Percentiles rank a stretch among this genome's conserved stretches.
phyloP scores from a whole-genome alignment of 2,329 filamentous ascomycete genomes.

The Cladorrhinum sp. region DNA sequence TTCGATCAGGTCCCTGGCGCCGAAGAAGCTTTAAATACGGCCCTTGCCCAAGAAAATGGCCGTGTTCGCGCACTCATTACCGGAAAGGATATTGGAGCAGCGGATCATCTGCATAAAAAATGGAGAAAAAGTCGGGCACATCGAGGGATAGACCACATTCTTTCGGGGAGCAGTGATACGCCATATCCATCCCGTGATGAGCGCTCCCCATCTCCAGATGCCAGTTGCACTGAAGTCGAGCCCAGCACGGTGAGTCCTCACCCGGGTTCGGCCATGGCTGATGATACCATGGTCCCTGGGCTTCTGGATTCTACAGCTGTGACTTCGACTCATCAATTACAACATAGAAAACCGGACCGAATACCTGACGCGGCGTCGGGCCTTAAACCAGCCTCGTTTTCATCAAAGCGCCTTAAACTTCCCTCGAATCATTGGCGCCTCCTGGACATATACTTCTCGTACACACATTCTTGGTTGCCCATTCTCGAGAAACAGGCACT shows the following conservation, averaged over 20 bases:
- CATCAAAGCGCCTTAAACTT: conserved; percentile 33
- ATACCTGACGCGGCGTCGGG: not conserved
- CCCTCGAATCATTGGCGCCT: conserved; percentile 57
- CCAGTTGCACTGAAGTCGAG: conserved; percentile 33
- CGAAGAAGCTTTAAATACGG: conserved; percentile 54
- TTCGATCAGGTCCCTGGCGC: conserved; percentile 60
- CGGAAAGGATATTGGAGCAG: conserved; percentile 49
- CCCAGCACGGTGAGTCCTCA: conserved; percentile 15
- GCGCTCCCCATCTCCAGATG: conserved; percentile 32
- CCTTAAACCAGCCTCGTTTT: not conserved
- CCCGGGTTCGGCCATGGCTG: conserved; percentile 3
- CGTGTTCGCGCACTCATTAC: conserved; percentile 45
- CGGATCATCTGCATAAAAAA: conserved; percentile 56
- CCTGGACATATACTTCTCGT: conserved; percentile 70
- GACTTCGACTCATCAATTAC: not conserved
- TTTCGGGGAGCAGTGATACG: conserved; percentile 45
- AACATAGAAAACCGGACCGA: not conserved
- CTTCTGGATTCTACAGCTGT: not conserved
- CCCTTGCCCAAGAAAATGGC: conserved; percentile 47
- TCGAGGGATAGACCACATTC: conserved; percentile 59
- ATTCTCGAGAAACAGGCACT: conserved; percentile 66
- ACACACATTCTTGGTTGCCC: conserved; percentile 74
- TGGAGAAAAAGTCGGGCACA: conserved; percentile 64
- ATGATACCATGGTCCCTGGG: not conserved
- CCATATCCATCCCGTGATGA: conserved; percentile 33